Evolutionary conservation across 495 filamentous ascomycete genomes (phyloP).

Genomic region (Sordaria brevicollis): DNA sequence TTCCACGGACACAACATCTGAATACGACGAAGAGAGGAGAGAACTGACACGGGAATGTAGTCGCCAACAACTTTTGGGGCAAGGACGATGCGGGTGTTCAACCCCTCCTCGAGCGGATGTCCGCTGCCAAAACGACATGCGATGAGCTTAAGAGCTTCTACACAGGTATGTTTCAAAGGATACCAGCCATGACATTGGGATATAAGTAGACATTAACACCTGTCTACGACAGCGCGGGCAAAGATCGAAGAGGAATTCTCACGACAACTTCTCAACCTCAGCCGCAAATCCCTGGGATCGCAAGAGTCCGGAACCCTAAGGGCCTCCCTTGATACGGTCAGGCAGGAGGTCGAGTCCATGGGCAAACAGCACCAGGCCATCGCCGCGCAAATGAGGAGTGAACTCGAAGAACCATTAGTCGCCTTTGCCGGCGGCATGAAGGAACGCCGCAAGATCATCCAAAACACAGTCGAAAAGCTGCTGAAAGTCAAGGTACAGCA

Average conservation of each 20-base stretch:
- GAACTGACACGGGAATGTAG: slow-evolving; percentile 28
- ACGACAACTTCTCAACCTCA: slow-evolving; percentile 77
- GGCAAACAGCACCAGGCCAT: slow-evolving; percentile 86
- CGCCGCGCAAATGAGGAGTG: slow-evolving; percentile 87
- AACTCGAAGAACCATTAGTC: slow-evolving; percentile 88
- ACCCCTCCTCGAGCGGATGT: slow-evolving; percentile 92
- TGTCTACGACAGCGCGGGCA: slow-evolving; percentile 56
- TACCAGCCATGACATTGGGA: neutral
- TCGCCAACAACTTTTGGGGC: slow-evolving; percentile 99
- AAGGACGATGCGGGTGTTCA: slow-evolving; percentile 94
- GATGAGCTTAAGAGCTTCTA: slow-evolving; percentile 95
- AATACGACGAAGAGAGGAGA: neutral
- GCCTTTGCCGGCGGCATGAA: slow-evolving; percentile 92
- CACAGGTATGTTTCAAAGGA: slow-evolving; percentile 43
- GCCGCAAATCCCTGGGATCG: slow-evolving; percentile 84
- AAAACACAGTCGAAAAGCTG: slow-evolving; percentile 83
- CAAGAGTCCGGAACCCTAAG: slow-evolving; percentile 76
- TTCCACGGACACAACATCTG: neutral
- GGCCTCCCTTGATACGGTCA: slow-evolving; percentile 72
- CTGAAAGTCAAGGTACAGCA: slow-evolving; percentile 89
- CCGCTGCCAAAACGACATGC: slow-evolving; percentile 86
- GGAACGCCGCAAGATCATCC: slow-evolving; percentile 91
- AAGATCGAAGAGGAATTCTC: slow-evolving; percentile 97
- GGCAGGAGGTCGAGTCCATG: slow-evolving; percentile 89
- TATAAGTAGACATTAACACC: neutral